Evolutionary conservation across 129 eudicot species (phyloP).

Genomic region (Rutidosis leptorrhynchoides): DNA sequence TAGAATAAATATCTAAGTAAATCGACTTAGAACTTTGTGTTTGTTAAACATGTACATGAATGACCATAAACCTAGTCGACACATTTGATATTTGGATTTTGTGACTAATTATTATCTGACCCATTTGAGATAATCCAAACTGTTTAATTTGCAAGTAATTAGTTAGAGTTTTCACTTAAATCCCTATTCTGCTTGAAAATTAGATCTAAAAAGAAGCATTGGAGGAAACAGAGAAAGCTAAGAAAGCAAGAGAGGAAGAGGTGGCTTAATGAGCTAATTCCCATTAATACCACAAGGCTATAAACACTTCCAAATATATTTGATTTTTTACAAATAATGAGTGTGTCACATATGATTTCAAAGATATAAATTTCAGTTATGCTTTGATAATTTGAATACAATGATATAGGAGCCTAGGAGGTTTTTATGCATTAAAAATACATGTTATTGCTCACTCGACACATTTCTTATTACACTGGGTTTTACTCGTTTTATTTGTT

Average conservation of each 20-base stretch:
- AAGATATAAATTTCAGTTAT: neutral
- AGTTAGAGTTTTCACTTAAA: neutral
- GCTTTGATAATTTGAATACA: neutral
- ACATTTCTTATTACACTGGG: neutral
- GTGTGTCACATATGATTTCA: neutral
- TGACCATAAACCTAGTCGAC: neutral
- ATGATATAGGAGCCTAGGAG: neutral
- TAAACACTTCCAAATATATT: neutral
- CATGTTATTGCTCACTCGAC: neutral
- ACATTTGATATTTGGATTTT: neutral
- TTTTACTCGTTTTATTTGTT: neutral
- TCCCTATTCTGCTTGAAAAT: conserved; percentile 3
- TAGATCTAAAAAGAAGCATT: conserved; percentile 88
- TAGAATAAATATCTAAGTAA: neutral
- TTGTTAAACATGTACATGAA: neutral
- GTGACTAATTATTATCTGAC: neutral
- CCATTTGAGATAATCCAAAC: neutral
- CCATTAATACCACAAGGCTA: neutral
- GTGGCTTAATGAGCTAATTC: conserved; percentile 29
- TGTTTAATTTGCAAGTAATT: neutral
- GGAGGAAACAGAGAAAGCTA: conserved; percentile 88
- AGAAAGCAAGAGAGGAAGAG: conserved; percentile 93
- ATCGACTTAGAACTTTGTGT: conserved; percentile 1
- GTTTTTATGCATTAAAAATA: neutral
- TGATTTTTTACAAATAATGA: neutral